phyloP scores from a whole-genome alignment of 2,329 filamentous ascomycete genomes.

The Claviceps maximensis region DNA sequence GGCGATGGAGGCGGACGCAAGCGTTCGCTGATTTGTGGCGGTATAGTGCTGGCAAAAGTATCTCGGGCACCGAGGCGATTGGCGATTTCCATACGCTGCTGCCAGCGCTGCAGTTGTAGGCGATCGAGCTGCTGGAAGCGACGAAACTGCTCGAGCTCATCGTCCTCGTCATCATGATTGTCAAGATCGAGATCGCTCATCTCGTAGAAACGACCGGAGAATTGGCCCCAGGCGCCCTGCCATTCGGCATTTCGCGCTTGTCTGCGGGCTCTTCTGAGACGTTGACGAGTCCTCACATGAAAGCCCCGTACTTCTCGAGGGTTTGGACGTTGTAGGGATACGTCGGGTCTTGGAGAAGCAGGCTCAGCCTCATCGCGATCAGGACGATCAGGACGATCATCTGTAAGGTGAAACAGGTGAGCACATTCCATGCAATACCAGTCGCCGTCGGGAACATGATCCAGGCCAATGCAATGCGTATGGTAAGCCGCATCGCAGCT shows the following conservation, averaged over 20 bases:
- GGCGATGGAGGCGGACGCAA: constrained; percentile 44
- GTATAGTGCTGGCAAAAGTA: constrained; percentile 52
- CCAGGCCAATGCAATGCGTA: constrained; percentile 78
- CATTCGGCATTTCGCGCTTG: constrained; percentile 68
- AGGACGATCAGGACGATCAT: constrained; percentile 17
- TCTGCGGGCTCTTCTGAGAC: constrained; percentile 39
- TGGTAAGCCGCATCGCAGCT: constrained; percentile 83
- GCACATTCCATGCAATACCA: constrained; percentile 90
- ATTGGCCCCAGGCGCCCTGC: constrained; percentile 71
- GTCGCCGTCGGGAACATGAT: constrained; percentile 58
- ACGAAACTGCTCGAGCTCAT: constrained; percentile 49
- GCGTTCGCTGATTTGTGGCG: constrained; percentile 45
- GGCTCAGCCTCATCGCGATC: constrained; percentile 21
- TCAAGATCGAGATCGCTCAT: constrained; percentile 29
- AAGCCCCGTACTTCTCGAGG: constrained; percentile 20
- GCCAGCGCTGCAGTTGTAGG: constrained; percentile 60
- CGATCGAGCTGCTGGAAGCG: constrained; percentile 41
- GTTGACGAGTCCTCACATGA: constrained; percentile 41
- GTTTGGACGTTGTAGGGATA: constrained; percentile 16
- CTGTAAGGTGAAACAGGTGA: constrained; percentile 29
- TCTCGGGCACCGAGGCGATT: constrained; percentile 63
- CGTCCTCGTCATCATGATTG: constrained; percentile 46
- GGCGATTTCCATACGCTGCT: constrained; percentile 71
- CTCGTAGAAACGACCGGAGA: constrained; percentile 50
- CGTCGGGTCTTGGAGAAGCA: constrained; percentile 18